Evolutionary conservation across 441 rosid genomes (phyloP).

Genomic region (Eutrema salsugineum): DNA sequence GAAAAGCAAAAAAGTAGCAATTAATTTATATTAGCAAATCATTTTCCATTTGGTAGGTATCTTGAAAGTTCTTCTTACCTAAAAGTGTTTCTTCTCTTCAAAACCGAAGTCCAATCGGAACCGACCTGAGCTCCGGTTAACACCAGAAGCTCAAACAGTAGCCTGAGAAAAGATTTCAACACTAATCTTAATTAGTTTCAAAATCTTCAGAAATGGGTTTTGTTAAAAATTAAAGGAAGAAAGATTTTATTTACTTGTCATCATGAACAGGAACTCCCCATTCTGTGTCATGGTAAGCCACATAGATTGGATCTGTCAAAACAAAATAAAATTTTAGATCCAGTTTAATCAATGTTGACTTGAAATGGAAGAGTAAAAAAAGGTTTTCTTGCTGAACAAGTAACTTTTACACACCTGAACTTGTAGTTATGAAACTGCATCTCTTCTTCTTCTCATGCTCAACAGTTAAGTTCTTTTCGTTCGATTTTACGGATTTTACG

Average conservation of each 20-base stretch:
- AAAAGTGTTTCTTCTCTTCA: constrained; percentile 52
- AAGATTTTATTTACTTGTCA: constrained; percentile 39
- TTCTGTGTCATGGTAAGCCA: constrained; percentile 71
- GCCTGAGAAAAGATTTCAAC: constrained; percentile 23
- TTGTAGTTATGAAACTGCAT: constrained; percentile 67
- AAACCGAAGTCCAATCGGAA: constrained; percentile 71
- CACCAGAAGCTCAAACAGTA: constrained; percentile 64
- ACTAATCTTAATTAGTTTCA: neutral
- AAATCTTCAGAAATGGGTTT: neutral
- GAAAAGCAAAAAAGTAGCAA: neutral
- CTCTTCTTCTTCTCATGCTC: constrained; percentile 45
- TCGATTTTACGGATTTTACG: constrained; percentile 28
- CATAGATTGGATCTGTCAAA: constrained; percentile 59
- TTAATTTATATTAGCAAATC: neutral
- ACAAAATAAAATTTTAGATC: neutral
- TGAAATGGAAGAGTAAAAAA: neutral
- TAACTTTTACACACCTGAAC: constrained; percentile 42
- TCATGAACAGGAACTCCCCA: constrained; percentile 79
- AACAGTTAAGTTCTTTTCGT: constrained; percentile 14
- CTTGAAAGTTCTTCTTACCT: constrained; percentile 33
- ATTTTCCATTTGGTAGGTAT: neutral
- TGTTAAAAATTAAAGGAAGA: neutral
- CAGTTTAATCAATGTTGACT: neutral
- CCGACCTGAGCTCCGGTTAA: constrained; percentile 76
- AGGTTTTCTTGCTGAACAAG: constrained; percentile 21